Evolutionary conservation across 306 rosid species (phyloP), one percentile per base, ranked within the genome.

Genomic region (Malus domestica): DNA sequence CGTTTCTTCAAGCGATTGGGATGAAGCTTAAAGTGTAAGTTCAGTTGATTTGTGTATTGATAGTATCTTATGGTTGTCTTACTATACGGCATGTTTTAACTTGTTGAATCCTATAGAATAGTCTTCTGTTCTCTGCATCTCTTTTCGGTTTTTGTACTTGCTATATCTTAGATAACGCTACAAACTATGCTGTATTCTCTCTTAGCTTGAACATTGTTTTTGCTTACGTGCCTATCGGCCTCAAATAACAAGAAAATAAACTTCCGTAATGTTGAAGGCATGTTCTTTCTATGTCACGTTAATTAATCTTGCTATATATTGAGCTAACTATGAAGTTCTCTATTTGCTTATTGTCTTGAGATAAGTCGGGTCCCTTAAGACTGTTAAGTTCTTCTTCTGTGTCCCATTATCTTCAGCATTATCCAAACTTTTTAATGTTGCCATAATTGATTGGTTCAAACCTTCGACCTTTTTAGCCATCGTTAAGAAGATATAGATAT

Each of bases 21-120:
- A 79, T 72, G 72, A 84, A 79, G 80, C 82, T 87, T 57, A 84
- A 87, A 79, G 84, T 87, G 90, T 87, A 72, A 84, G 88, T 71
- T 18, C 67, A 20, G 19, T 54, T 70, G 29, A 38, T 67, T 30
- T 13, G 1, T 64, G 23, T 67, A 20, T 58, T 59, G 30, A 63
- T 57, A n/a, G 69, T 29, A 19, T 76, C 13, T 13, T 52, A 27
- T 49, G 61, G 23, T 46, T 76, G 7, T 71, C 30, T 54, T 29
- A 72, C 23, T 32, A 6, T 30, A 32, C 30, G 29, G 25, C 25
- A 52, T 54, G 46, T 49, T 1, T 71, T 52, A 10, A 12, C 75
- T 32, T 25, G 57, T 71, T 52, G 22, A 54, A 3, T 71, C 19
- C 6, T 8, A 23, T 38, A 35, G 23, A 38, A 8, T 22, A 49